Base-by-base conservation (phyloP, 169 alveolate species). In the Eimeria maxima region DNA sequence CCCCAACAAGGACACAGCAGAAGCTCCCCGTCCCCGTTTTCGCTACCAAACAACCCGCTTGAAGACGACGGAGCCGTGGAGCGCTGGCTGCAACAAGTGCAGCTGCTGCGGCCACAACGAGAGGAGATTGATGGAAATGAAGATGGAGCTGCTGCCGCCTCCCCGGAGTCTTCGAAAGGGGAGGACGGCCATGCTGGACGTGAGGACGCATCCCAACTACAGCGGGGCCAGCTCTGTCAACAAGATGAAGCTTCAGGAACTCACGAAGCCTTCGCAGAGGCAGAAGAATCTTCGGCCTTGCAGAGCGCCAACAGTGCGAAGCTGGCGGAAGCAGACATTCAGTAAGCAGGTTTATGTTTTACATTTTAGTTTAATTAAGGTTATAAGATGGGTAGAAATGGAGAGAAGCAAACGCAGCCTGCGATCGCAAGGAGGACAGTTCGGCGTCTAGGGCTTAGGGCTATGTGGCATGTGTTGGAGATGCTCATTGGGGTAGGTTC, bases 1-100 rank as follows among this genome's bases (percentile, higher is more conserved):
- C 53, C 29, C 20, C 95, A 89, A 47, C 57, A 87, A 42, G 57
- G 76, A 10, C 60, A 27, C 44, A 55, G 57, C 78, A 6, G 81
- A 27, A 38, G 53, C 6, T 47, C 45, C 33, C 24, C 4, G 13
- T 24, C 93, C 47, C 83, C 44, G 67, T 38, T 50, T 42, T 42
- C 73, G 57, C 38, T 87, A 60, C 93, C 93, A 13, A 63, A 38
- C 22, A 87, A 87, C 47, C 93, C 93, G 6, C 81, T 87, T 18
- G 81, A 65, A 18, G 93, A 87, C 78, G 50, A 44, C 45, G 81
- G 47, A 33, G 93, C 93, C 13, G 93, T 65, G 29, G 93, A 87
- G 29, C 93, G 93, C 65, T 89, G 95, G 95, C 95, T 89, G 87
- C 88, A 89, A 73, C 95, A 73, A 42, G 95, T 89, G 53, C 87